These are phyloP conservation scores for Cydonia oblonga DNA, from an alignment of 331 rosid genomes.

Conservation along the genomic window DNA sequence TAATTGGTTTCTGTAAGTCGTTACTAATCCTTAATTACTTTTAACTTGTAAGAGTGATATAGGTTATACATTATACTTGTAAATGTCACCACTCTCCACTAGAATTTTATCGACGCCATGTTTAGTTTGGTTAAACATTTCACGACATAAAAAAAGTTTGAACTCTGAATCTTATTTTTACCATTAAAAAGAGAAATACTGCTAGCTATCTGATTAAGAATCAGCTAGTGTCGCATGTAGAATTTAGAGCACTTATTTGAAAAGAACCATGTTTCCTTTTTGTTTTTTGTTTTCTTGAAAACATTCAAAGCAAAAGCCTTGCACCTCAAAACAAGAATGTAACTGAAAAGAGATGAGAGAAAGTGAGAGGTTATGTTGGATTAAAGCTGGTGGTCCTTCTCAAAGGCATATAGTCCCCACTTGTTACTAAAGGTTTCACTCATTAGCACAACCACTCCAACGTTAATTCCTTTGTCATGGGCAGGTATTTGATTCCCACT, in stretches of 20 bases:
- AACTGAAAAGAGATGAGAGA: neutral
- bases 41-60: too few species aligned
- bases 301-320: neutral
- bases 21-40: too few species aligned
- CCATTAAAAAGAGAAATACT: too few species aligned
- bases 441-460: neutral
- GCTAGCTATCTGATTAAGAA: too few species aligned
- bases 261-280: neutral
- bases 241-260: too few species aligned
- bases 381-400: neutral
- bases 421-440: neutral
- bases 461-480: neutral
- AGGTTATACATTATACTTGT: too few species aligned
- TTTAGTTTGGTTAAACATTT: too few species aligned
- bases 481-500: neutral
- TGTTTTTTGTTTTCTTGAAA: neutral
- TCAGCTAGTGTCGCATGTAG: too few species aligned
- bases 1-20: too few species aligned
- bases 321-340: neutral
- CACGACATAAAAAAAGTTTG: too few species aligned
- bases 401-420: neutral
- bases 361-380: neutral
- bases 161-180: too few species aligned
- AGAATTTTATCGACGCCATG: rapidly evolving
- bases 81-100: too few species aligned